A percentile compares a stretch with the other conserved stretches of the same genome.
phyloP scores from a whole-genome alignment of 129 eudicot species.

The Sambucus nigra region DNA sequence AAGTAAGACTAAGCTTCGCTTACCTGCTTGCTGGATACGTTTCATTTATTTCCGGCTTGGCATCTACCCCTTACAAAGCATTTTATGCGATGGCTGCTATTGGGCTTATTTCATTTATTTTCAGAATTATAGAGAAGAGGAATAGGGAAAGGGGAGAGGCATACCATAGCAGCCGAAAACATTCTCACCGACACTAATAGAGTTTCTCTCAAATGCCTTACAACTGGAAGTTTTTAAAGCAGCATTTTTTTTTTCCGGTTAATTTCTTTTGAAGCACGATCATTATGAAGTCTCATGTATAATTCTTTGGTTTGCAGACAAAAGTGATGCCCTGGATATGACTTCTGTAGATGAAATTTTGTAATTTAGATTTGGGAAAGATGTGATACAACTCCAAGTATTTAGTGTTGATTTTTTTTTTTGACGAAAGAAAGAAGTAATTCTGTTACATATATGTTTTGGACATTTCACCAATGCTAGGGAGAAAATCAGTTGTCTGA shows the following conservation, averaged over 20 bases:
- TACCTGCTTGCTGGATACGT: slow-evolving; percentile 76
- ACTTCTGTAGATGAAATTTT: neutral
- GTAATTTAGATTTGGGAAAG: neutral
- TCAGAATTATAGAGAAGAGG: slow-evolving; percentile 55
- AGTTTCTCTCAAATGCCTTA: slow-evolving; percentile 3
- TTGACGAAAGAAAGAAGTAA: no score
- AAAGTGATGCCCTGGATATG: neutral
- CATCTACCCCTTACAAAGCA: slow-evolving; percentile 73
- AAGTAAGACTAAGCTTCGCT: slow-evolving; percentile 56
- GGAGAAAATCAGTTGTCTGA: no score
- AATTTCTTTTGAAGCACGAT: no score
- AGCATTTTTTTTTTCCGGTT: no score
- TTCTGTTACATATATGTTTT: no score
- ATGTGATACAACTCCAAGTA: no score
- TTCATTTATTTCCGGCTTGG: slow-evolving; percentile 62
- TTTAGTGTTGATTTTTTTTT: no score
- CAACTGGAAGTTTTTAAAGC: neutral
- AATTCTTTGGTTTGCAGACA: no score
- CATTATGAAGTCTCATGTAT: neutral
- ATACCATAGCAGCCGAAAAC: slow-evolving; percentile 60
- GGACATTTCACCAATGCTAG: no score
- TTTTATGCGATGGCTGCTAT: slow-evolving; percentile 79
- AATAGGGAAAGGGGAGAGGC: slow-evolving; percentile 61
- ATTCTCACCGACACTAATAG: slow-evolving; percentile 66
- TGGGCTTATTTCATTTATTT: slow-evolving; percentile 53